A percentile compares a stretch with the other conserved stretches of the same genome.
Conservation (phyloP, 2,329 filamentous ascomycete genomes). For the Coniella lustricola region DNA sequence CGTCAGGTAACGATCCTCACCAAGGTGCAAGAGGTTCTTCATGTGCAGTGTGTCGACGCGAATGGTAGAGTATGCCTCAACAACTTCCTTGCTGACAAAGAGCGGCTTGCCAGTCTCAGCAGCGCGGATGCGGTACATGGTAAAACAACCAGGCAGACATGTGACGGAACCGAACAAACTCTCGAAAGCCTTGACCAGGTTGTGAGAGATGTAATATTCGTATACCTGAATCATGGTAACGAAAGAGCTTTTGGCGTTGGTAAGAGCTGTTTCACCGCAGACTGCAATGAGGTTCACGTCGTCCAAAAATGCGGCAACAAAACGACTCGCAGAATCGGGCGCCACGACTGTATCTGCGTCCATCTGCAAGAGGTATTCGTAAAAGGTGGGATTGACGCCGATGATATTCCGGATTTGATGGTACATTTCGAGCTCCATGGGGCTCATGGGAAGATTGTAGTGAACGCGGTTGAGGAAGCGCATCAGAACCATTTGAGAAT, state of each 20-base stretch:
- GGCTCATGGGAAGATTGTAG: conserved; percentile 94
- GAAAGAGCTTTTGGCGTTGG: conserved; percentile 87
- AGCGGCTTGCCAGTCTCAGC: conserved; percentile 92
- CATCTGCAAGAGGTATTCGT: conserved; percentile 94
- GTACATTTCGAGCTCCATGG: conserved; percentile 94
- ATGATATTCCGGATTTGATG: conserved; percentile 99
- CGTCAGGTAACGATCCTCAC: conserved; percentile 95
- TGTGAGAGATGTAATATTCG: conserved; percentile 99
- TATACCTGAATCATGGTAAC: conserved; percentile 99
- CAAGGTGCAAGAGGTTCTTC: conserved; percentile 95
- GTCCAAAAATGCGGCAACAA: conserved; percentile 83
- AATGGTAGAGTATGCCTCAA: conserved; percentile 82
- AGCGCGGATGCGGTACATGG: conserved; percentile 95
- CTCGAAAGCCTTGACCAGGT: conserved; percentile 93
- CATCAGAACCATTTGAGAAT: conserved; percentile 98
- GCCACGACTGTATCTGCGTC: conserved; percentile 96
- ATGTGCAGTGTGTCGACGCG: conserved; percentile 97
- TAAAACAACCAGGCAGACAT: conserved; percentile 96
- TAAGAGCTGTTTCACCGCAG: conserved; percentile 89
- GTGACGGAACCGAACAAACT: conserved; percentile 95
- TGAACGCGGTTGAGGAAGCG: conserved; percentile 98
- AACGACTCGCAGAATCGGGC: conserved; percentile 80
- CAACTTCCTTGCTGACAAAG: conserved; percentile 88
- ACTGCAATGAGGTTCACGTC: conserved; percentile 91
- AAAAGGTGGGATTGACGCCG: conserved; percentile 95